A percentile compares a stretch with the other conserved stretches of the same genome.
Evolutionary conservation across 2,329 filamentous ascomycete genomes (phyloP).

Genomic region (Xylaria sp.): DNA sequence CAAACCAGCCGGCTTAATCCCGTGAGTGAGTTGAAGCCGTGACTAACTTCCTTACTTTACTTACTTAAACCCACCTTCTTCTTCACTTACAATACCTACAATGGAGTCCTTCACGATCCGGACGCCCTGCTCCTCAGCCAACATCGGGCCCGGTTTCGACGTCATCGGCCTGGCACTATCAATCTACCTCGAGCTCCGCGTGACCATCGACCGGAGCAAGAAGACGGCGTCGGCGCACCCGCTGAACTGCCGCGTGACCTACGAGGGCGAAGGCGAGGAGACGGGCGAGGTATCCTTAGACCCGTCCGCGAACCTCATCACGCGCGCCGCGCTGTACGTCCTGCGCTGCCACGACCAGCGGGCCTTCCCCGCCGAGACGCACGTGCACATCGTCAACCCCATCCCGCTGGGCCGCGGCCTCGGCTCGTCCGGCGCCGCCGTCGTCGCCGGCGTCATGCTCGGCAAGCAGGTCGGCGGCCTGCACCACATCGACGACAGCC

Average conservation of each 20-base stretch:
- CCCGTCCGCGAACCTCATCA: constrained; percentile 91
- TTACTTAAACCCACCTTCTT: background rate
- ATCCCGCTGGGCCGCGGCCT: constrained; percentile 93
- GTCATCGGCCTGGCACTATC: constrained; percentile 95
- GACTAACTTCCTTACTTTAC: background rate
- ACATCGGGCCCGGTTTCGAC: constrained; percentile 97
- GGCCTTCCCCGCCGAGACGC: constrained; percentile 84
- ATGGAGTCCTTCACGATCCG: constrained; percentile 76
- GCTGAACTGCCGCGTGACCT: constrained; percentile 89
- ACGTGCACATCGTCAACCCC: constrained; percentile 94
- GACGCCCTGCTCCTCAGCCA: constrained; percentile 94
- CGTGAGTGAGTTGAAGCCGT: background rate
- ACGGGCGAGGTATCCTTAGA: constrained; percentile 80
- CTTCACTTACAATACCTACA: background rate
- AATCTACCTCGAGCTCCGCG: constrained; percentile 89
- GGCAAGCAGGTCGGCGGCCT: constrained; percentile 89
- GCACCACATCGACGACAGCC: constrained; percentile 76
- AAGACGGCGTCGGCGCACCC: constrained; percentile 66
- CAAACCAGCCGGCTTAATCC: background rate
- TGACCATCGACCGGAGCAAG: constrained; percentile 75
- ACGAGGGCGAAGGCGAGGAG: constrained; percentile 83
- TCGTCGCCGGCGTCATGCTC: constrained; percentile 93
- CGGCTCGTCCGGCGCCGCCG: constrained; percentile 94
- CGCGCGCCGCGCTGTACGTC: constrained; percentile 92
- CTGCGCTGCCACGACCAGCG: constrained; percentile 90